Evolutionary conservation across 192 early-diverging fungal genomes (phyloP).

Genomic region (Coemansia sp.): DNA sequence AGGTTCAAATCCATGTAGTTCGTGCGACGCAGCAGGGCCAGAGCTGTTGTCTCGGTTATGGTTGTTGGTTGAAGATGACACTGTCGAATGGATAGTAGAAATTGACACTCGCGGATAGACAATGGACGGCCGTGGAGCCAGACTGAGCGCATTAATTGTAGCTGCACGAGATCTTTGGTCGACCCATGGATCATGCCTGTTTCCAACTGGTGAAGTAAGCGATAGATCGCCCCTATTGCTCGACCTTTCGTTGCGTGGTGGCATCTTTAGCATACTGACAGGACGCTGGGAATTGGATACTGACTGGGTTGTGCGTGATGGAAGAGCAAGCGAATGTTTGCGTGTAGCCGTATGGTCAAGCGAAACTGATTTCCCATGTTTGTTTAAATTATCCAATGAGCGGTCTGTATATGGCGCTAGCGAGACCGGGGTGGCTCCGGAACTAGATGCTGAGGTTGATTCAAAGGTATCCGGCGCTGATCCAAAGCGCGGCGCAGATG

Average conservation of each 20-base stretch:
- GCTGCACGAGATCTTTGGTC: slow-evolving; percentile 25
- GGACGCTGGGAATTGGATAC: no score
- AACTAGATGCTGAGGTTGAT: slow-evolving; percentile 1
- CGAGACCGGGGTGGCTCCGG: neutral
- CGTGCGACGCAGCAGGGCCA: slow-evolving; percentile 3
- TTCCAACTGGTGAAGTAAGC: slow-evolving; percentile 10
- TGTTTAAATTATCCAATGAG: neutral
- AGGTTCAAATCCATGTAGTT: neutral
- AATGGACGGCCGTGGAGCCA: slow-evolving; percentile 6
- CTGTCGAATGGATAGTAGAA: slow-evolving; percentile 15
- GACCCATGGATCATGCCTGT: slow-evolving; percentile 2
- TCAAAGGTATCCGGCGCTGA: neutral
- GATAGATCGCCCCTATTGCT: slow-evolving; percentile 6
- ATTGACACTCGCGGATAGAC: slow-evolving; percentile 14
- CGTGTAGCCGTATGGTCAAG: slow-evolving; percentile 9
- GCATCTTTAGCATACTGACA: neutral
- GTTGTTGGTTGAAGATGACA: neutral
- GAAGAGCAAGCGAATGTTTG: neutral
- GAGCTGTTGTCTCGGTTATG: neutral
- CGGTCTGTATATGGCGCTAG: slow-evolving; percentile 8
- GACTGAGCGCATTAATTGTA: slow-evolving; percentile 20
- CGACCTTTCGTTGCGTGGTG: slow-evolving; percentile 4
- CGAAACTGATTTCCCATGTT: slow-evolving; percentile 18
- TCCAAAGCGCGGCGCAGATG: no score
- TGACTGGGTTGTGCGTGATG: neutral